phyloP scores from a whole-genome alignment of 371 early-diverging fungal species.

The Thermomucor indicae-seudaticae region DNA sequence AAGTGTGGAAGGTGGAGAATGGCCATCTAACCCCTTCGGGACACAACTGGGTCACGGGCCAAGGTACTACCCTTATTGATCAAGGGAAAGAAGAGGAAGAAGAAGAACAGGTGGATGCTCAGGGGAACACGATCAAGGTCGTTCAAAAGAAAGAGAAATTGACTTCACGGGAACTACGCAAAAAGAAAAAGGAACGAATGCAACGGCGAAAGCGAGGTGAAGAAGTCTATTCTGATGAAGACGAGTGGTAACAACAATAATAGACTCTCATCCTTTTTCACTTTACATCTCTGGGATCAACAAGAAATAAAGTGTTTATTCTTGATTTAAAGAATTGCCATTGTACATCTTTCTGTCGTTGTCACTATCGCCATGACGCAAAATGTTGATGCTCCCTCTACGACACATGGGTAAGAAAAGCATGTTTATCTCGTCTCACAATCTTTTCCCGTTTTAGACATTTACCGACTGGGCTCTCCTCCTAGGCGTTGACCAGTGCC shows the following conservation, averaged over 20 bases:
- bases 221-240: constrained; percentile 48
- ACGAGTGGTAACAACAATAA: constrained; percentile 30
- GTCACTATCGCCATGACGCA: constrained; percentile 12
- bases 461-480: neutral
- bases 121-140: constrained; percentile 48
- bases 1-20: constrained; percentile 74
- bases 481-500: constrained; percentile 5
- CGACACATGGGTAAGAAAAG: neutral
- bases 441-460: neutral
- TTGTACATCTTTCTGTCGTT: constrained; percentile 30
- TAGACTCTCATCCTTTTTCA: too few species aligned
- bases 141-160: constrained; percentile 47
- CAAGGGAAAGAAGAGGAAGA: constrained; percentile 31
- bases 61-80: constrained; percentile 32
- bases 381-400: constrained; percentile 25
- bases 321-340: constrained; percentile 48
- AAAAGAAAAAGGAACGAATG: constrained; percentile 59
- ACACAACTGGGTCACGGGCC: constrained; percentile 52
- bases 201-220: constrained; percentile 56
- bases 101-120: constrained; percentile 46
- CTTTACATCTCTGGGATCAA: too few species aligned
- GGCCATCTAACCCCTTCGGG: constrained; percentile 55
- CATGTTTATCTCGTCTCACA: neutral
- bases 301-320: too few species aligned
- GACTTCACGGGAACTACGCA: constrained; percentile 45